Evolutionary conservation across 176 grass and related monocot genomes (phyloP), one percentile per base, ranked within the genome.

Genomic region (Chrysopogon serrulatus): DNA sequence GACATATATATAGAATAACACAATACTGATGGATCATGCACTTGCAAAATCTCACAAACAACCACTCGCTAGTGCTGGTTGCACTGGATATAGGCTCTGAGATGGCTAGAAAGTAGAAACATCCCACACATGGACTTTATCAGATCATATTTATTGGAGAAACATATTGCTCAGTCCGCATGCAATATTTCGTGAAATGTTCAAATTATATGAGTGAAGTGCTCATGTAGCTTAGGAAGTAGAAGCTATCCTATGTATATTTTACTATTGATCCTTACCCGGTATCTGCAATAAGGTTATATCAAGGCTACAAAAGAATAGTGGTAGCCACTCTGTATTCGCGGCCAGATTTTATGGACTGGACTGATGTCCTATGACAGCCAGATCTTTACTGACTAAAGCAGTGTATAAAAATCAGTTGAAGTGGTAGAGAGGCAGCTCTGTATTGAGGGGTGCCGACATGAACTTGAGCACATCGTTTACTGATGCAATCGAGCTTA

Each of bases 381-480:
- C 61, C 2, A 21, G 15, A 51, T 14, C 3, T 47, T 34, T 17
- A 36, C 30, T 71, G 41, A 30, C 31, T 36, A 79, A 36, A 63
- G 6, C 11, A 3, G 0, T 47, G 33, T 48, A 39, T 74, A 68
- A 40, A 65, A 76, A 40, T 82, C 62, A 82, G 48, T n/a, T 82
- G 16, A 82, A 82, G 15, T 82, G 37, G 71, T 82, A 82, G 48
- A 76, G 79, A 7, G 85, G 85, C 44, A 87, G 71, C 62, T 82
- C 85, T 47, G 62, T 37, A 60, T 35, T 35, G 62, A 76, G 48
- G 78, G 85, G 79, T 8, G 49, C 48, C 2, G 85, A 76, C 79
- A 87, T 87, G 30, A 69, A 71, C 21, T 56, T 76, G 34, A 82
- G 79, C 61, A 87, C 85, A 30, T 87, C 28, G 27, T 81, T 87